Conservation (phyloP, 1,284 basidiomycete species). For the Fomitopsis schrenkii region DNA sequence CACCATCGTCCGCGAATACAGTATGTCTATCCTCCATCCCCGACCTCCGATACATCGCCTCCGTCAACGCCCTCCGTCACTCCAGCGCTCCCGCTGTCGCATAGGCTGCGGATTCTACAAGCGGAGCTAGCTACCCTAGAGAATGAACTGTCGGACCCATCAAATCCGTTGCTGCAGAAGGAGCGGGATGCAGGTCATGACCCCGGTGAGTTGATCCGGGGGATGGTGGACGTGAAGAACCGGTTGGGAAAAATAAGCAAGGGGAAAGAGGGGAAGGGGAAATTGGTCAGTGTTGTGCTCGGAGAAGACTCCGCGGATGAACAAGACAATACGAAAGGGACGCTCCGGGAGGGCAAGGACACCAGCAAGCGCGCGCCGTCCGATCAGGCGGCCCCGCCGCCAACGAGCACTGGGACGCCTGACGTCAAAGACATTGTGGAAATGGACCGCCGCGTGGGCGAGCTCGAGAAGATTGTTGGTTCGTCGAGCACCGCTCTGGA, state of each 20-base stretch:
- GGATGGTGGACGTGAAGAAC: constrained; percentile 66
- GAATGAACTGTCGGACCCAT: constrained; percentile 64
- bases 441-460: constrained; percentile 76
- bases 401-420: constrained; percentile 8
- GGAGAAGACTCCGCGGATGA: constrained; percentile 28
- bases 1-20: constrained; percentile 44
- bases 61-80: constrained; percentile 20
- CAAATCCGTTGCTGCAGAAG: constrained; percentile 54
- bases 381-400: background rate
- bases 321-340: constrained; percentile 6
- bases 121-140: constrained; percentile 64
- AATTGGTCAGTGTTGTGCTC: constrained; percentile 59
- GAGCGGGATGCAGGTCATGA: constrained; percentile 56
- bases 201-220: constrained; percentile 71
- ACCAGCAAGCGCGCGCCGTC: background rate
- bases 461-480: constrained; percentile 78
- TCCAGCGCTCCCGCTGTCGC: constrained; percentile 43
- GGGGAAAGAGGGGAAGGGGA: constrained; percentile 59
- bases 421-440: constrained; percentile 53
- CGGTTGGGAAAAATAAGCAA: constrained; percentile 65
- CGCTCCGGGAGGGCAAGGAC: constrained; percentile 13
- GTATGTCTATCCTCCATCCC: constrained; percentile 67
- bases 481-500: constrained; percentile 67
- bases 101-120: constrained; percentile 59
- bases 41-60: constrained; percentile 36